These are phyloP conservation scores for Acanthamoeba sp. DNA, from an alignment of 208 protist genomes.

Conservation along the genomic window DNA sequence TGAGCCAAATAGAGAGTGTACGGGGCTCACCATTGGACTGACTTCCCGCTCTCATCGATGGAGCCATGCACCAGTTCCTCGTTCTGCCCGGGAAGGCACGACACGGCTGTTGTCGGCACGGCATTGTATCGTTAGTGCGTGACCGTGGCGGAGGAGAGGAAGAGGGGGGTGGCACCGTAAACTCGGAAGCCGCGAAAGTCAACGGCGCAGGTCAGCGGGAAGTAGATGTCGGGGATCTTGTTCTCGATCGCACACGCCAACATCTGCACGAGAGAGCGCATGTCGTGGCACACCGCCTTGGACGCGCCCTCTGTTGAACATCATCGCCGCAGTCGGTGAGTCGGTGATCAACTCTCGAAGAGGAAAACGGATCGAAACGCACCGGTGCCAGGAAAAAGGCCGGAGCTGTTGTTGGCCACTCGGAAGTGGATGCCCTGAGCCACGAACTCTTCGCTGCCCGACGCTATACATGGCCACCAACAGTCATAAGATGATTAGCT, in stretches of 20 bases:
- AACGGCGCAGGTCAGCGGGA: conserved; percentile 22
- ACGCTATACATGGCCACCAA: neutral
- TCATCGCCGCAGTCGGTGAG: too few species aligned
- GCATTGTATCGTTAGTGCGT: too few species aligned
- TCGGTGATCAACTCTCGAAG: too few species aligned
- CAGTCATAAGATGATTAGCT: too few species aligned
- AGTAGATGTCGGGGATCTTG: neutral
- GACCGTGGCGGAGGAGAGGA: too few species aligned
- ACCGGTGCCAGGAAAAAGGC: neutral
- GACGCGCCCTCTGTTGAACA: neutral
- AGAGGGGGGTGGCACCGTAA: neutral
- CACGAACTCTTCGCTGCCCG: neutral
- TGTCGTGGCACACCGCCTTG: neutral
- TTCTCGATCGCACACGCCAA: neutral
- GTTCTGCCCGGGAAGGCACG: neutral
- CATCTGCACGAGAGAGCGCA: neutral
- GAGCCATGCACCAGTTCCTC: neutral
- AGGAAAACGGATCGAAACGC: neutral
- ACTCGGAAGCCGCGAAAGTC: conserved; percentile 6
- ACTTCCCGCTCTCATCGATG: neutral
- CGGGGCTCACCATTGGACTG: neutral
- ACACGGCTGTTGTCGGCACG: neutral
- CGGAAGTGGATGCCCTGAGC: neutral
- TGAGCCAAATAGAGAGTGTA: neutral
- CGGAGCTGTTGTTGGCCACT: conserved; percentile 2